Evolutionary conservation across 768 basidiomycete genomes (phyloP), one percentile per base, ranked within the genome.

Genomic region (Termitomyces sp.): DNA sequence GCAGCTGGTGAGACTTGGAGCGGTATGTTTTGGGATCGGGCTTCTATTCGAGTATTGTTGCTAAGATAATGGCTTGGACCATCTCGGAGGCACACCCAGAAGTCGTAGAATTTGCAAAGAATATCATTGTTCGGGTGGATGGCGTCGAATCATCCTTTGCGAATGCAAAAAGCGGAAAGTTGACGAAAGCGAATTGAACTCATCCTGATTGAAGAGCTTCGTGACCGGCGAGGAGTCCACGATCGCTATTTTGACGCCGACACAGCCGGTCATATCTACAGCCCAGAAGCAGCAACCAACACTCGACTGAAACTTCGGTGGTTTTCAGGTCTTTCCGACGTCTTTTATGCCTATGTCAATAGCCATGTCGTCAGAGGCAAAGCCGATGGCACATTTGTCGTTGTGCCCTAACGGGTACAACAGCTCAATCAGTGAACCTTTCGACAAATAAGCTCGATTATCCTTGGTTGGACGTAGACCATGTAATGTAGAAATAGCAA

Each of bases 101-200:
- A 20, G 55, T 65, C 22, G 33, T 52, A 11, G 44, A 4, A 3
- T 63, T 65, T 51, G 60, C 62, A 2, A 59, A 36, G 28, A 55
- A 52, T 16, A 57, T 65, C 24, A 47, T 61, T 5, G 40, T 24
- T 33, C 63, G 59, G 60, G 51, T 65, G 8, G 26, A 49, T 13
- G 49, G 48, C 18, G 36, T 65, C 5, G 59, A 51, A 20, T 16
- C 28, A 5, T 54, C 60, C 6, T 63, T 65, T 30, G 41, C 16
- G 3, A 26, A 32, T 22, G 49, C 52, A 10, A 41, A 38, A 30
- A 36, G 52, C 24, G 60, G 59, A 20, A 30, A 54, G 3, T 53
- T 63, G 13, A 63, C 64, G 0, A 45, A 44, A 20, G 22, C 43
- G 24, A 59, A 45, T 2, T 47, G 10, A 32, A 49, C 48, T 8